Conservation (phyloP, 2,329 filamentous ascomycete species). For the Simplicillium aogashimaense region DNA sequence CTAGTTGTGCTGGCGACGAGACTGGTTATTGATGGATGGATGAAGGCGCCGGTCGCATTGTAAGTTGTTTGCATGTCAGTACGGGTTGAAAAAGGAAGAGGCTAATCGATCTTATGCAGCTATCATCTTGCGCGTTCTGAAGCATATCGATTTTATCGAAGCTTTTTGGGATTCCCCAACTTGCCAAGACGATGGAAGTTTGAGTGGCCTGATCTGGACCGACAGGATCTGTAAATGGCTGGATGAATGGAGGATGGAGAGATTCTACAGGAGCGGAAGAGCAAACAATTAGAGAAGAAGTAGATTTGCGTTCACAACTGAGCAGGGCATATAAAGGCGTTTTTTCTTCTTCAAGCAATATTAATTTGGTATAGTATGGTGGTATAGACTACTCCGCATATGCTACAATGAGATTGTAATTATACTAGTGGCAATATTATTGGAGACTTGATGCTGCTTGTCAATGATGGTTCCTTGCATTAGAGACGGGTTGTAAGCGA, state of each 20-base stretch:
- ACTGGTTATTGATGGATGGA: not conserved
- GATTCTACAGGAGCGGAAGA: no score
- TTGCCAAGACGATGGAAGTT: slow-evolving; percentile 37
- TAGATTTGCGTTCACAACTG: no score
- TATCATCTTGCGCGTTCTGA: slow-evolving; percentile 35
- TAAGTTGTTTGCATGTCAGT: no score
- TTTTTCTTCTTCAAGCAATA: no score
- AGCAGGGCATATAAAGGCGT: no score
- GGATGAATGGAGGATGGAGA: no score
- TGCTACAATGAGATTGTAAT: no score
- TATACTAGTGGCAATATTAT: not conserved
- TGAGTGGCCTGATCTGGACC: slow-evolving; percentile 26
- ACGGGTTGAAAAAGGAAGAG: no score
- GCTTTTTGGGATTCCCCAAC: slow-evolving; percentile 43
- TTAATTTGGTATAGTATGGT: no score
- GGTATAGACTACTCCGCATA: no score
- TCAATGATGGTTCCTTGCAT: not conserved
- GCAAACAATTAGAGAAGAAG: no score
- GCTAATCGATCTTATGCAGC: slow-evolving; percentile 15
- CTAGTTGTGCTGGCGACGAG: slow-evolving; percentile 3
- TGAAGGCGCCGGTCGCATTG: not conserved
- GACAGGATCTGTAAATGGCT: slow-evolving; percentile 34
- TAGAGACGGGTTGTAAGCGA: no score
- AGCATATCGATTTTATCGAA: slow-evolving; percentile 34
- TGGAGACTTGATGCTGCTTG: not conserved